Evolutionary conservation across 73 alveolate genomes (phyloP).

Genomic region (Blepharisma stoltei): DNA sequence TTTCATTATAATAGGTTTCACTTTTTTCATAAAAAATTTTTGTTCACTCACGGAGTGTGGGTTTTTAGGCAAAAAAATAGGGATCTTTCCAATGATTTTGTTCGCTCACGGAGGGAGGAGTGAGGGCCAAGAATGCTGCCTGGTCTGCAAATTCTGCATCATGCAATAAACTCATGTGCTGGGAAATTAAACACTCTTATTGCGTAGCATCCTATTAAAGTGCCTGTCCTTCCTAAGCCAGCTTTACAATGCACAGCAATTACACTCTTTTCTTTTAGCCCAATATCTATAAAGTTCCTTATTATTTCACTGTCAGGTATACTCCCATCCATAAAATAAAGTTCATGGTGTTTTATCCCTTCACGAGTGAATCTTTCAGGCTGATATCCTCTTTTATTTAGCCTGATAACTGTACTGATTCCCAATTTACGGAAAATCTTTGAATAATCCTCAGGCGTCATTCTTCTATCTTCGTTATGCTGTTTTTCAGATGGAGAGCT

Average conservation of each 20-base stretch:
- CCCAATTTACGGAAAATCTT: slow-evolving; percentile 84
- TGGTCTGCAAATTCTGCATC: slow-evolving; percentile 78
- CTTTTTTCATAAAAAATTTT: too few species aligned
- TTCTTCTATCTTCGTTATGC: slow-evolving; percentile 43
- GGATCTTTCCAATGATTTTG: too few species aligned
- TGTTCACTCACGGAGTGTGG: too few species aligned
- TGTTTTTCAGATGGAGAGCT: slow-evolving; percentile 77
- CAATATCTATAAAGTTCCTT: slow-evolving; percentile 70
- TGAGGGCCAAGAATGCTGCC: slow-evolving; percentile 83
- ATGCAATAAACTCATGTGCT: slow-evolving; percentile 79
- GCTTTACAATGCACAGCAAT: slow-evolving; percentile 97
- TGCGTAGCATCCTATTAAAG: slow-evolving; percentile 77
- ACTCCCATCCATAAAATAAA: slow-evolving; percentile 93
- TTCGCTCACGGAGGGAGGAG: too few species aligned
- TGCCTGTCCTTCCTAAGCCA: slow-evolving; percentile 97
- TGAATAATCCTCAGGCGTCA: slow-evolving; percentile 85
- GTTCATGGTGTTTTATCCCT: slow-evolving; percentile 77
- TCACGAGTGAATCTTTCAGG: slow-evolving; percentile 56
- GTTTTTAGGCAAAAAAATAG: too few species aligned
- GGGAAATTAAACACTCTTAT: slow-evolving; percentile 76
- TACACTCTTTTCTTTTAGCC: slow-evolving; percentile 69
- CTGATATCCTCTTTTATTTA: slow-evolving; percentile 72
- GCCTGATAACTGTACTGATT: slow-evolving; percentile 77
- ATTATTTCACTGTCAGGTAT: slow-evolving; percentile 82
- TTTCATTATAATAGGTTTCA: too few species aligned